Base-by-base conservation (phyloP, 108 stramenopile species). In the Pseudonitzschia pungens region DNA sequence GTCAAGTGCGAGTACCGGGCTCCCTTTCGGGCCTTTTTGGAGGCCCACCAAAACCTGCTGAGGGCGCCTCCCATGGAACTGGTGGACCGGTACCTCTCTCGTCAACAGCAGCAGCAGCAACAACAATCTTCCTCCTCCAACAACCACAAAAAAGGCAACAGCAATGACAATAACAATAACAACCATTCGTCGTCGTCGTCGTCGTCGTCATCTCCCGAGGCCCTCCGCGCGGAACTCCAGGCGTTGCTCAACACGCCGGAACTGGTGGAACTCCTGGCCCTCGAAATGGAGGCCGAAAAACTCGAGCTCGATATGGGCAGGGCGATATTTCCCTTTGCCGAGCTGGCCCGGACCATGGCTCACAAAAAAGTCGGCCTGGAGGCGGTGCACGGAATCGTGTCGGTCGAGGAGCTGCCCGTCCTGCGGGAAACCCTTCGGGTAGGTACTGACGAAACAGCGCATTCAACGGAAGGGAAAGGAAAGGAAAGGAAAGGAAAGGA, bases 1-100 rank as follows among this genome's bases (percentile, higher is more conserved):
- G 92, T 95, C 65, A 95, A 95, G 73, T 88, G 87, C 58, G 94
- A 95, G 65, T 95, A 95, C 65, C 90, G 94, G 14, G 92, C 90
- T 36, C 94, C 94, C 6, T 81, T 95, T 52, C 92, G 94, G 58
- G 86, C 90, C 26, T 86, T 89, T 72, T 74, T 89, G 79, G 94
- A 95, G 75, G 86, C 86, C 67, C 92, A 91, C 77, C 80, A 80
- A 69, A 77, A 87, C 10, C 63, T 92, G 18, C 78, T 84, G 50
- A 80, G 85, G n/a, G 94, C 94, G 14, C 94, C 94, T 10, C 73
- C 83, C 51, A 70, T 87, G 71, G 84, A 84, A 27, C 31, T 93
- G 27, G 94, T 95, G 36, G 82, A 90, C 27, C 24, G 79, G 18
- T 91, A 84, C 72, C 33, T 76, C 21, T 50, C 75, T 62, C 40